These are phyloP conservation scores for Linnemannia hyalina DNA, from an alignment of 192 early-diverging fungal species.

Conservation along the genomic window DNA sequence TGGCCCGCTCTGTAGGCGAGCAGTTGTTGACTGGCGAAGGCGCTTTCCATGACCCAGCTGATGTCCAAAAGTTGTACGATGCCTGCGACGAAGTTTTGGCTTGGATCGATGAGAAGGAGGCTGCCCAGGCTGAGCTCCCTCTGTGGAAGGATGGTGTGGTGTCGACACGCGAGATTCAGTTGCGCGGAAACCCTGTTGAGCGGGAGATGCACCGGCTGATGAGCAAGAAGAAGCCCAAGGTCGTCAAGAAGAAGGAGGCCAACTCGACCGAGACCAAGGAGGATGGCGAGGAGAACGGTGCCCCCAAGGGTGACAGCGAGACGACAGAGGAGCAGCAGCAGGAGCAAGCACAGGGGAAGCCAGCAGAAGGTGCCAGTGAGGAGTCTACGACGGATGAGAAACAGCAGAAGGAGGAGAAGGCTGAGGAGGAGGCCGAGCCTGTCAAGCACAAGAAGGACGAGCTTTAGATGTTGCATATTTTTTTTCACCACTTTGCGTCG, in stretches of 20 bases:
- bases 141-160: constrained; percentile 77
- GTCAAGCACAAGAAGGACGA: constrained; percentile 50
- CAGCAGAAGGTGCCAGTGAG: background rate
- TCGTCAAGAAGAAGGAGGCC: constrained; percentile 54
- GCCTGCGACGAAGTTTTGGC: constrained; percentile 66
- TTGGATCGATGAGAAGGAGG: constrained; percentile 76
- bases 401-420: constrained; percentile 12
- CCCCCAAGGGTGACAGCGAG: background rate
- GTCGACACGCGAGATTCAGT: constrained; percentile 65
- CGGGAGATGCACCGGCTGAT: constrained; percentile 66
- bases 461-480: constrained; percentile 21
- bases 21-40: constrained; percentile 66
- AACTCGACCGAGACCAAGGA: constrained; percentile 36
- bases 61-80: constrained; percentile 65
- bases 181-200: constrained; percentile 64
- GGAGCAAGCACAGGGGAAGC: background rate
- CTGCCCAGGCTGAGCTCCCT: constrained; percentile 69
- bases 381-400: constrained; percentile 18
- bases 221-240: constrained; percentile 72
- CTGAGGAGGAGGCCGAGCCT: constrained; percentile 20
- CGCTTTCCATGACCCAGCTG: constrained; percentile 67
- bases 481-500: background rate
- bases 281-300: constrained; percentile 29
- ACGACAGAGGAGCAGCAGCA: background rate
- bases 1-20: constrained; percentile 57